phyloP scores from a whole-genome alignment of 192 early-diverging fungal genomes.

The Podila epicladia region DNA sequence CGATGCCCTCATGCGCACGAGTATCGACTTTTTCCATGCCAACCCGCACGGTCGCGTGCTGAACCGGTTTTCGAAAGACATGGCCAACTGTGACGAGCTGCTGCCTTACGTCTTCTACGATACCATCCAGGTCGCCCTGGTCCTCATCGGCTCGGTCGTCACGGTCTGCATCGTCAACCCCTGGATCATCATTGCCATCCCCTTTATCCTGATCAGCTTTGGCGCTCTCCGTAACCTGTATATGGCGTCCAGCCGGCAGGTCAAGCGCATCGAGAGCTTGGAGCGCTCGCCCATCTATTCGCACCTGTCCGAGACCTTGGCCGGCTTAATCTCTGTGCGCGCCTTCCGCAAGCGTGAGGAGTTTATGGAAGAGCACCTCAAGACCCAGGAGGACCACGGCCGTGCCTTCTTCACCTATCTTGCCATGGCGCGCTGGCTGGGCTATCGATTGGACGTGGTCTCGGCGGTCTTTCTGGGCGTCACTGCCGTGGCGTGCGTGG shows the following conservation, averaged over 20 bases:
- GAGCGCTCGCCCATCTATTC: constrained; percentile 74
- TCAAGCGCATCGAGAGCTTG: constrained; percentile 75
- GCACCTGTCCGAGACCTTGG: constrained; percentile 68
- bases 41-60: constrained; percentile 73
- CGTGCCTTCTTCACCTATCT: constrained; percentile 65
- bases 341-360: constrained; percentile 64
- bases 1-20: constrained; percentile 52
- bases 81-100: constrained; percentile 70
- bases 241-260: constrained; percentile 65
- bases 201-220: constrained; percentile 57
- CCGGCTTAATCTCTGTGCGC: constrained; percentile 76
- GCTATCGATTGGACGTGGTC: constrained; percentile 62
- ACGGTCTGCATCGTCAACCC: constrained; percentile 72
- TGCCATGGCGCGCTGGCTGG: constrained; percentile 66
- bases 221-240: constrained; percentile 60
- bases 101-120: constrained; percentile 67
- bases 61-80: constrained; percentile 72
- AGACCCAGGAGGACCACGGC: constrained; percentile 67
- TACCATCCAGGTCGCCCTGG: constrained; percentile 67
- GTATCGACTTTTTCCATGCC: constrained; percentile 68
- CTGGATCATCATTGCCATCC: constrained; percentile 63
- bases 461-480: constrained; percentile 57
- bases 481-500: constrained; percentile 59
- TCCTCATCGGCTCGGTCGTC: constrained; percentile 69
- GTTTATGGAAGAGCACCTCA: constrained; percentile 63